Evolutionary conservation across 2,329 filamentous ascomycete genomes (phyloP).

Genomic region (Dothidotthia symphoricarpi): DNA sequence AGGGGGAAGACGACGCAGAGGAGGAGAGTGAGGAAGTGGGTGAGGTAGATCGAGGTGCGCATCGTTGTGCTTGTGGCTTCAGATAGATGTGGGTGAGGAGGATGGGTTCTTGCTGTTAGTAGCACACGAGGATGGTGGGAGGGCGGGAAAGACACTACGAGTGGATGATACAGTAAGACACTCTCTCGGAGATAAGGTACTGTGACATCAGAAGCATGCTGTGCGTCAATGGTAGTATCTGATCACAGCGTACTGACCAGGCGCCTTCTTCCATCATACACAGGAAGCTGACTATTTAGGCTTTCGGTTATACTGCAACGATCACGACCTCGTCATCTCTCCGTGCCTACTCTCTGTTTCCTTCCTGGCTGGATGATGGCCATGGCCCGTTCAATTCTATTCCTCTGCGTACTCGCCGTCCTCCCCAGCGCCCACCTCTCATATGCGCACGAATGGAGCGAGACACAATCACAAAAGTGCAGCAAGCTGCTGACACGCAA

Average conservation of each 20-base stretch:
- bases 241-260: constrained; percentile 1
- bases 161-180: constrained; percentile 1
- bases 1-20: constrained; percentile 3
- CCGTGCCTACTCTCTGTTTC: not conserved
- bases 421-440: constrained; percentile 1
- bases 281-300: constrained; percentile 1
- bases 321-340: not conserved
- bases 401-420: constrained; percentile 3
- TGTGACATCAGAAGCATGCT: too few relatives aligned
- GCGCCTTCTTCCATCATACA: not conserved
- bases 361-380: constrained; percentile 1
- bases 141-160: not conserved
- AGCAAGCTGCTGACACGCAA: constrained; percentile 3
- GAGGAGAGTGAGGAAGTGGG: constrained; percentile 4
- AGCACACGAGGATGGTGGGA: not conserved
- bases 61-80: constrained; percentile 3
- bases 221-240: too few relatives aligned
- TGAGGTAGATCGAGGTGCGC: constrained; percentile 1
- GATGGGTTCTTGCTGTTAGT: not conserved
- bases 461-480: constrained; percentile 2
- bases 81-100: not conserved
- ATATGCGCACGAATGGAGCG: not conserved
- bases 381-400: not conserved
- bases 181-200: too few relatives aligned
- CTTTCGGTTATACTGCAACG: constrained; percentile 1